Percentiles rank a stretch among this genome's conserved stretches.
Conservation (phyloP, 2,329 filamentous ascomycete species). For the Diaporthe vaccinii region DNA sequence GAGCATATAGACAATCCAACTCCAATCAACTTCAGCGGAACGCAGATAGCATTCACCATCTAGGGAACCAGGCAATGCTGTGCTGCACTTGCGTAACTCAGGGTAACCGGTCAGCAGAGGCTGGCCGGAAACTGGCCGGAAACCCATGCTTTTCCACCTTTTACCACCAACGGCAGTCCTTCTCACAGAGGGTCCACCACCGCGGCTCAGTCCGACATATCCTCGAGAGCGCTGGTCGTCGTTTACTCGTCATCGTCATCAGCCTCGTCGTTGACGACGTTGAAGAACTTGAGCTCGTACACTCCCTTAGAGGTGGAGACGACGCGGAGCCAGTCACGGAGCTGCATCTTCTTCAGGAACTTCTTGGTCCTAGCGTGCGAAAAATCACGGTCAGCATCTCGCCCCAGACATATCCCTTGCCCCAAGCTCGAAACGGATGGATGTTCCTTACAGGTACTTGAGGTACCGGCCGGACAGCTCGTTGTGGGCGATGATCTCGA, state of each 20-base stretch:
- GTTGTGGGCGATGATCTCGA: conserved; percentile 97
- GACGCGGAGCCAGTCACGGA: conserved; percentile 99
- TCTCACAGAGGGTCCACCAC: conserved; percentile 10
- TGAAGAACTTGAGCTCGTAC: conserved; percentile 99
- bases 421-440: background rate
- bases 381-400: conserved; percentile 44
- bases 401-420: no score
- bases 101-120: conserved; percentile 4
- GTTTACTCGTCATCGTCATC: conserved; percentile 99
- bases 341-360: conserved; percentile 99
- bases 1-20: conserved; percentile 13
- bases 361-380: conserved; percentile 87
- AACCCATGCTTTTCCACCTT: conserved; percentile 16
- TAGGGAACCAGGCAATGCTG: background rate
- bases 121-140: conserved; percentile 11
- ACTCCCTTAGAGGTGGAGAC: conserved; percentile 98
- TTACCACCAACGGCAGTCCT: conserved; percentile 39
- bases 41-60: conserved; percentile 37
- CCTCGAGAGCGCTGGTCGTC: background rate
- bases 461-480: conserved; percentile 99
- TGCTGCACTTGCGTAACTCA: background rate
- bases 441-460: conserved; percentile 91
- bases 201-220: background rate
- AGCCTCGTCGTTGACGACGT: conserved; percentile 97
- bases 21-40: conserved; percentile 23